phyloP scores from a whole-genome alignment of 495 filamentous ascomycete genomes.

The Astrothelium subdiscretum region DNA sequence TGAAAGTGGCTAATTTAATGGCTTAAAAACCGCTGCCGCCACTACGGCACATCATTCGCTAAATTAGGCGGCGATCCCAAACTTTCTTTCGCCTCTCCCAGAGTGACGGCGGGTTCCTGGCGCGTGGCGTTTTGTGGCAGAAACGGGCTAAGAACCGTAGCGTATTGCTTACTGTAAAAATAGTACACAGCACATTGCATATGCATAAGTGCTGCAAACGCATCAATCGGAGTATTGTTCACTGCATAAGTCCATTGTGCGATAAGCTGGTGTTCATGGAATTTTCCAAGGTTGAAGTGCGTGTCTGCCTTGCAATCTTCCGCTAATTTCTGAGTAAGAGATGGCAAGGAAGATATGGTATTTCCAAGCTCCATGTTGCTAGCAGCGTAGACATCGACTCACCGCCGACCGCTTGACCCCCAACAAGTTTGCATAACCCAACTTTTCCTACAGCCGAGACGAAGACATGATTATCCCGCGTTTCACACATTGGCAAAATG shows the following conservation, averaged over 20 bases:
- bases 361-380: too few species aligned
- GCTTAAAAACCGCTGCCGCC: background rate
- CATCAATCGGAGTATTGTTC: background rate
- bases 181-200: background rate
- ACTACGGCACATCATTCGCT: background rate
- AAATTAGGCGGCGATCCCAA: background rate
- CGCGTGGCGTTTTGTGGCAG: background rate
- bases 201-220: background rate
- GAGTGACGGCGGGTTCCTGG: background rate
- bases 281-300: background rate
- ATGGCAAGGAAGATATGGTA: background rate
- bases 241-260: background rate
- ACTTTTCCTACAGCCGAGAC: background rate
- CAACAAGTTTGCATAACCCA: background rate
- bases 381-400: too few species aligned
- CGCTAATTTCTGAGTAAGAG: background rate
- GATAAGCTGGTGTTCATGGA: background rate
- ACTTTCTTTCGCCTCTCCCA: background rate
- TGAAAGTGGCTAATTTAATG: background rate
- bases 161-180: conserved; percentile 3
- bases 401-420: too few species aligned
- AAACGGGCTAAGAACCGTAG: background rate
- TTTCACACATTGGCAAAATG: background rate
- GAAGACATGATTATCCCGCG: background rate
- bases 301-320: background rate